Base-by-base conservation (phyloP, 371 early-diverging fungal genomes). In the Synchytrium microbalum region DNA sequence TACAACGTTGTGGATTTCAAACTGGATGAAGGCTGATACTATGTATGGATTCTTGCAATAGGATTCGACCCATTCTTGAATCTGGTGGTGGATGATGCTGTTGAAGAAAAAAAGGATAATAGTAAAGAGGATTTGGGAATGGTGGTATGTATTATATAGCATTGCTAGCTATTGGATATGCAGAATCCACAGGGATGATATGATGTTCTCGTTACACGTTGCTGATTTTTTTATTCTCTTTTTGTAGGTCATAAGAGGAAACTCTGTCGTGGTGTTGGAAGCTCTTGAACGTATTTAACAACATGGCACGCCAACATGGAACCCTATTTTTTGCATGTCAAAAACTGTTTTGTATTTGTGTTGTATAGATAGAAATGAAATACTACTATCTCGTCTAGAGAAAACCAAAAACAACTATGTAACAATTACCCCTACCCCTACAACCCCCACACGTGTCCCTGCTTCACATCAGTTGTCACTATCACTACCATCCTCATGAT, bases 51-150 rank as follows among this genome's bases (percentile, higher is more conserved):
- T n/a, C n/a, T 27, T 53, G 16, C 32, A 55, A 23, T 63, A 79
- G 98, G 98, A 28, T 98, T 83, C 68, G 99, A 98, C 74, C 92
- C 99, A 23, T 98, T 97, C 78, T 92, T 97, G 96, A 98, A 98
- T 81, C 74, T 98, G 68, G 96, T 96, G n/a, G 75, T 98, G 72
- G 98, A 94, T 65, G 94, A 95, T 57, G 88, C 95, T 54, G 78
- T 86, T 31, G 96, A 97, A 73, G 88, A 89, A 67, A 75, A 86
- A 14, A 81, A 83, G 31, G 83, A 84, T 2, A 80, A 82, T 26
- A 86, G 90, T 63, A 85, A 83, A 63, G 73, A 81, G 32, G 70
- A 80, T 16, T 86, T 96, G 63, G 95, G 95, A 65, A 92, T 89
- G 81, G 86, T 93, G 69, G 96, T 97, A 73, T 69, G 84, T 75